These are phyloP conservation scores for Cutaneotrichosporon cyanovorans DNA, from an alignment of 1,284 basidiomycete genomes.

Conservation along the genomic window DNA sequence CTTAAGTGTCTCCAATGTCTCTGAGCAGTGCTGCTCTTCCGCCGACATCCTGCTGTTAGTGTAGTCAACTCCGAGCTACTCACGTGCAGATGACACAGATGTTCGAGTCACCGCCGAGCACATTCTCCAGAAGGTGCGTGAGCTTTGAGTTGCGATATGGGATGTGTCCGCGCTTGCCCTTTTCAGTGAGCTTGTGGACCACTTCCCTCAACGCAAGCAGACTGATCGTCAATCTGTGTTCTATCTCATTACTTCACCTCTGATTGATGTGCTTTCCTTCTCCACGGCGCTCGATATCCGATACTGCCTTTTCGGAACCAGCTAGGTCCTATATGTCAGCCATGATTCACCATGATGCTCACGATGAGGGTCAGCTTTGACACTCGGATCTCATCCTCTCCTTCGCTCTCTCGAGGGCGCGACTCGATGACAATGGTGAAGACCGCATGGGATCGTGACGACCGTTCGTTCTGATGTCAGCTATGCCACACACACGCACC, in stretches of 20 bases:
- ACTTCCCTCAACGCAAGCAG: slow-evolving; percentile 51
- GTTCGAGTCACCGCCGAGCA: slow-evolving; percentile 52
- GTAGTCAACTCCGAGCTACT: no score
- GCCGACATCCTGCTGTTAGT: slow-evolving; percentile 24
- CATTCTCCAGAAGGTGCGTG: slow-evolving; percentile 52
- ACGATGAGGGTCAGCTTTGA: slow-evolving; percentile 29
- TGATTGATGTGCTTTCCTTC: slow-evolving; percentile 56
- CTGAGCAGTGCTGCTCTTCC: slow-evolving; percentile 49
- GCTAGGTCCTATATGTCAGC: slow-evolving; percentile 47
- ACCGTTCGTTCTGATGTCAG: slow-evolving; percentile 47
- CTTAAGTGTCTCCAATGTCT: slow-evolving; percentile 53
- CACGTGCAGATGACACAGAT: slow-evolving; percentile 54
- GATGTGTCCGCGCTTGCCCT: slow-evolving; percentile 45
- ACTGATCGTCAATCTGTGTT: slow-evolving; percentile 19
- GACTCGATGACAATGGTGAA: slow-evolving; percentile 50
- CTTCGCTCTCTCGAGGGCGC: slow-evolving; percentile 30
- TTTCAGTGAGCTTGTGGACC: slow-evolving; percentile 52
- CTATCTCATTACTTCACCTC: slow-evolving; percentile 28
- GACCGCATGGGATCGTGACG: slow-evolving; percentile 51
- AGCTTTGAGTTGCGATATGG: slow-evolving; percentile 54
- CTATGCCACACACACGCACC: neutral
- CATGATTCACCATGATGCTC: slow-evolving; percentile 1
- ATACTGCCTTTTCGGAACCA: slow-evolving; percentile 52
- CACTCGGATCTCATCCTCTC: slow-evolving; percentile 37
- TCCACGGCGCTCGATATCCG: slow-evolving; percentile 50